A percentile compares a stretch with the other conserved stretches of the same genome.
phyloP scores from a whole-genome alignment of 208 protist species.

The Balamuthia mandrillaris region DNA sequence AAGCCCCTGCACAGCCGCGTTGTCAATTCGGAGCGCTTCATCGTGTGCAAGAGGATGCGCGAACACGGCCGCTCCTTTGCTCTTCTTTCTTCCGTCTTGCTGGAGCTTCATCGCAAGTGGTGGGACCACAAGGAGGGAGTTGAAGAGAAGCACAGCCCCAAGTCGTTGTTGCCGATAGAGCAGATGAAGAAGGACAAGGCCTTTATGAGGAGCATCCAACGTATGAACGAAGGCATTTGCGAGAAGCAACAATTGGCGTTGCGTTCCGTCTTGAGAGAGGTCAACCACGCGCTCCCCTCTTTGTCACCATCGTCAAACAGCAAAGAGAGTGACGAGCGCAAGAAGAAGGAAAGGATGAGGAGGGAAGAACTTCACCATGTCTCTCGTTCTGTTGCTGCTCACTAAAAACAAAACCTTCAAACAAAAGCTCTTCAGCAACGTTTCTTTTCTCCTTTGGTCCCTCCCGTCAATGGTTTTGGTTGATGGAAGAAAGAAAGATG shows the following conservation, averaged over 20 bases:
- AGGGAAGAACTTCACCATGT: too few species aligned
- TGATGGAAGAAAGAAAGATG: too few species aligned
- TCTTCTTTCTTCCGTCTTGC: neutral
- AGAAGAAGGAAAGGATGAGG: too few species aligned
- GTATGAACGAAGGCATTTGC: neutral
- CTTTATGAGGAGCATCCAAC: neutral
- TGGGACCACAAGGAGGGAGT: too few species aligned
- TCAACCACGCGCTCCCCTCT: too few species aligned
- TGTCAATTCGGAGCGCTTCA: conserved; percentile 85
- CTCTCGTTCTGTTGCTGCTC: too few species aligned
- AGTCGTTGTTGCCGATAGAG: neutral
- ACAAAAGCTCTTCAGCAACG: too few species aligned
- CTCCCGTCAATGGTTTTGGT: too few species aligned
- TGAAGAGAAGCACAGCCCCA: neutral
- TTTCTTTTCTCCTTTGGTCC: too few species aligned
- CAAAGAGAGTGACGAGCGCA: too few species aligned
- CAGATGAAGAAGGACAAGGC: conserved; percentile 15
- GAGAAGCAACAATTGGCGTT: neutral
- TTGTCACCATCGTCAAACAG: too few species aligned
- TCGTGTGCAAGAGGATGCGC: conserved; percentile 66
- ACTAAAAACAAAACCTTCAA: too few species aligned
- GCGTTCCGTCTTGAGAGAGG: neutral
- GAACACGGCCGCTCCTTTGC: neutral
- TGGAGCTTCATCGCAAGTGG: conserved; percentile 7
- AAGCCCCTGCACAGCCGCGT: conserved; percentile 84